Base-by-base conservation (phyloP, 108 stramenopile genomes). In the Ochromonas danica region DNA sequence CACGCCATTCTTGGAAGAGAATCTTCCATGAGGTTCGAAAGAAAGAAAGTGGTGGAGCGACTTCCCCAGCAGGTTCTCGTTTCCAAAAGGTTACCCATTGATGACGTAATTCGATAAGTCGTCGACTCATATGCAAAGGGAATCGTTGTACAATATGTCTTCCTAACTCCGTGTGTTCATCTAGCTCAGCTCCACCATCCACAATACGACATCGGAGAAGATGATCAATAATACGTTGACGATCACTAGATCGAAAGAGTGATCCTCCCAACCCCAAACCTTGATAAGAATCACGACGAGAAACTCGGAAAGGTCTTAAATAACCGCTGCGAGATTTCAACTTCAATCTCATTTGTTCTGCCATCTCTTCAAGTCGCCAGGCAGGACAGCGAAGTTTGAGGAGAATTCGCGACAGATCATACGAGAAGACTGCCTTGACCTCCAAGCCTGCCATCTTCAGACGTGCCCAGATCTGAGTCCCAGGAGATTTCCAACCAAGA, bases 401-500 rank as follows among this genome's bases (percentile, higher is more conserved):
- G 91, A 95, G 91, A 1, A 95, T 93, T 35, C 88, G 81, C 40
- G 80, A 80, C 10, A 89, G 89, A 75, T 94, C 92, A 67, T 92
- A 78, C 36, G 85, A 78, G 78, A 86, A 87, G 3, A 93, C 77
- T 27, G 91, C 89, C 71, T 91, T 89, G 2, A 92, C 93, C 85
- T 95, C 92, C 1, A 95, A 84, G 57, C 93, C 93, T 27, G 94
- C 93, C 71, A 89, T 86, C 27, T 93, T 86, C 42, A 95, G 87
- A 0, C 94, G 88, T 39, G 91, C 88, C 94, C 94, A 95, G 82
- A 95, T 94, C 82, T 91, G 80, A 6, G 94, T 94, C 45, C 94
- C 94, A 35, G 92, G 89, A 22, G 91, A 91, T 30, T 83, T 89
- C 60, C 83, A 93, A 0, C 93, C 93, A 17, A 93, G 90, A 65